Conservation (phyloP, 1,139 yeast genomes). For the Hemisphaericaspora subhashii region DNA sequence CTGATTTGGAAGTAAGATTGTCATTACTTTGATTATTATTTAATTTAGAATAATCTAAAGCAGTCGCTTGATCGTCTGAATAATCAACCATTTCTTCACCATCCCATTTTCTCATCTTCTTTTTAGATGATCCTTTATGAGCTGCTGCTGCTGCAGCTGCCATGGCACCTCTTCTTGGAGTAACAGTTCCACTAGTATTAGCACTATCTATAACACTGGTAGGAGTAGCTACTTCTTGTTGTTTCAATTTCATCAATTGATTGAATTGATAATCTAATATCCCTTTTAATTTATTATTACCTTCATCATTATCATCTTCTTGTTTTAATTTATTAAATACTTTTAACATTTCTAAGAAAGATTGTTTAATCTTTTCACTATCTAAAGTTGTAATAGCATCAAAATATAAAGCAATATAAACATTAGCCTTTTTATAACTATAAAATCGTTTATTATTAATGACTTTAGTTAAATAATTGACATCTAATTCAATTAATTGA, state of each 20-base stretch:
- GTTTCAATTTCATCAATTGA: slow-evolving; percentile 36
- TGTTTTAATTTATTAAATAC: slow-evolving; percentile 32
- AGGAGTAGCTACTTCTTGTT: slow-evolving; percentile 11
- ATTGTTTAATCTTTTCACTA: slow-evolving; percentile 36
- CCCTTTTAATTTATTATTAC: slow-evolving; percentile 28
- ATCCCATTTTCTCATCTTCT: slow-evolving; percentile 50
- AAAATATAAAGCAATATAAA: slow-evolving; percentile 40
- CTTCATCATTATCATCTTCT: slow-evolving; percentile 23
- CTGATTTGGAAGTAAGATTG: slow-evolving; percentile 48
- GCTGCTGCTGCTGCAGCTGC: slow-evolving; percentile 2
- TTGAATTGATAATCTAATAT: slow-evolving; percentile 43
- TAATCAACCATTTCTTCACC: slow-evolving; percentile 39
- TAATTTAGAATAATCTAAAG: slow-evolving; percentile 36
- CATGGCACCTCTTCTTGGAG: slow-evolving; percentile 18
- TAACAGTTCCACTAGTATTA: slow-evolving; percentile 15
- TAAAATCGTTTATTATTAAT: slow-evolving; percentile 40
- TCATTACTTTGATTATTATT: slow-evolving; percentile 16
- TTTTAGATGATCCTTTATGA: slow-evolving; percentile 13
- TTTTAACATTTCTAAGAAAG: slow-evolving; percentile 36
- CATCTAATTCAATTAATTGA: slow-evolving; percentile 28
- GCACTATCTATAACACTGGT: slow-evolving; percentile 1
- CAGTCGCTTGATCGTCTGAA: slow-evolving; percentile 18
- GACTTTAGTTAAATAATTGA: slow-evolving; percentile 35
- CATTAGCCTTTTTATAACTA: slow-evolving; percentile 27
- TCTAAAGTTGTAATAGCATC: slow-evolving; percentile 44